These are phyloP conservation scores for Monilinia laxa DNA, from an alignment of 2,329 filamentous ascomycete genomes.

Conservation along the genomic window DNA sequence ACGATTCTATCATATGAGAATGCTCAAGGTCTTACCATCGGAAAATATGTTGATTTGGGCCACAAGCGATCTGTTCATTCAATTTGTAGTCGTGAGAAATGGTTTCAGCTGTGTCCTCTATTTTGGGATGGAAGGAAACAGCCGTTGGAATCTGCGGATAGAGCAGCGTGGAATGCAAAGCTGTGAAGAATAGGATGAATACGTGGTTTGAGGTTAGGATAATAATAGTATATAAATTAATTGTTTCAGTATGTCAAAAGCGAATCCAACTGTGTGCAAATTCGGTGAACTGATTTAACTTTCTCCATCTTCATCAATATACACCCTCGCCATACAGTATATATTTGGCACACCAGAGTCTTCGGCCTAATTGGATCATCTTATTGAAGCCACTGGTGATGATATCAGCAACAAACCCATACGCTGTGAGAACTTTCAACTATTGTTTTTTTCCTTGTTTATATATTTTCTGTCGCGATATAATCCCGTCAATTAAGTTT, in stretches of 20 bases:
- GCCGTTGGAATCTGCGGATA: conserved; percentile 47
- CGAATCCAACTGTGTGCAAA: neutral
- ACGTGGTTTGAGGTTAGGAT: neutral
- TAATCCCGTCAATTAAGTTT: neutral
- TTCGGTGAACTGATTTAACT: too few species aligned
- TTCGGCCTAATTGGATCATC: too few species aligned
- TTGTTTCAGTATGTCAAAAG: neutral
- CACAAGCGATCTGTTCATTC: conserved; percentile 44
- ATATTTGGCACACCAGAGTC: too few species aligned
- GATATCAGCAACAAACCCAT: too few species aligned
- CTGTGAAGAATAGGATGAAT: conserved; percentile 36
- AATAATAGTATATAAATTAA: neutral
- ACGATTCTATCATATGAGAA: conserved; percentile 55
- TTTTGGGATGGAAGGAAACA: conserved; percentile 50
- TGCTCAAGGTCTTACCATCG: conserved; percentile 38
- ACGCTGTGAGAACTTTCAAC: too few species aligned
- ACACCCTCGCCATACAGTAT: too few species aligned
- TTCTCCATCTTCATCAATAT: neutral
- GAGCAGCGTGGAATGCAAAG: conserved; percentile 49
- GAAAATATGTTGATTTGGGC: conserved; percentile 43
- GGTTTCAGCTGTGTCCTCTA: conserved; percentile 48
- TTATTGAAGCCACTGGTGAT: too few species aligned
- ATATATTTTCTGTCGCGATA: too few species aligned
- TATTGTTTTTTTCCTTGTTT: too few species aligned
- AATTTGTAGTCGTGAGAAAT: conserved; percentile 43